Conservation (phyloP, 2,329 filamentous ascomycete species). For the Xenoacremonium recifei region DNA sequence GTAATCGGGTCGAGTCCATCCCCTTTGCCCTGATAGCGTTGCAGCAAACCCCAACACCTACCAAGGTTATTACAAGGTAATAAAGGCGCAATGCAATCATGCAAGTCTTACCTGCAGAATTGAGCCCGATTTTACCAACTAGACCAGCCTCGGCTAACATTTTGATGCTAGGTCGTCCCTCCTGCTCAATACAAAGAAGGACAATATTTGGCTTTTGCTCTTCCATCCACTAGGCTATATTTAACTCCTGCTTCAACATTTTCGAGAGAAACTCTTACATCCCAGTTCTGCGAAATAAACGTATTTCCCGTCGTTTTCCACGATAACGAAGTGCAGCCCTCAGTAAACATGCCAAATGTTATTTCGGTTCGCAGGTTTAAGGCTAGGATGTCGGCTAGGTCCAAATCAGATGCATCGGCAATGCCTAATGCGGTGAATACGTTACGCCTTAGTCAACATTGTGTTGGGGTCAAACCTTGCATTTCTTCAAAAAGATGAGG, state of each 20-base stretch:
- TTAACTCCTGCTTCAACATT: no score
- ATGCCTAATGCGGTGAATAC: no score
- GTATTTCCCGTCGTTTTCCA: conserved; percentile 33
- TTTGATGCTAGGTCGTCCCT: conserved; percentile 41
- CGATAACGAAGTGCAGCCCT: conserved; percentile 55
- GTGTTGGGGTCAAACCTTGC: no score
- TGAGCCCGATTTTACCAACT: conserved; percentile 66
- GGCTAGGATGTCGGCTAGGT: conserved; percentile 51
- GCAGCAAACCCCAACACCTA: conserved; percentile 57
- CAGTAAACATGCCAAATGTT: conserved; percentile 51
- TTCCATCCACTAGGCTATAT: no score
- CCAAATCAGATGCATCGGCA: conserved; percentile 45
- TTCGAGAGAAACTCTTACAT: no score
- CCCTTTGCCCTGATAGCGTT: conserved; percentile 61
- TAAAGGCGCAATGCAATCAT: no score
- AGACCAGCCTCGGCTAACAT: conserved; percentile 61
- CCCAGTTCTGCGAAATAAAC: conserved; percentile 58
- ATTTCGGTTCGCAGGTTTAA: conserved; percentile 43
- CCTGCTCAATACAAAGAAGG: conserved; percentile 44
- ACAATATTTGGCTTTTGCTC: conserved; percentile 52
- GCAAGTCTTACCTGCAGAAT: no score
- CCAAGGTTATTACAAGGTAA: no score
- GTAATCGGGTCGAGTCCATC: conserved; percentile 47
- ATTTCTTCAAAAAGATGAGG: conserved; percentile 35
- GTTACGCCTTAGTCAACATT: no score